These are phyloP conservation scores for Mycena haematopus DNA, from an alignment of 768 basidiomycete genomes.

Conservation along the genomic window DNA sequence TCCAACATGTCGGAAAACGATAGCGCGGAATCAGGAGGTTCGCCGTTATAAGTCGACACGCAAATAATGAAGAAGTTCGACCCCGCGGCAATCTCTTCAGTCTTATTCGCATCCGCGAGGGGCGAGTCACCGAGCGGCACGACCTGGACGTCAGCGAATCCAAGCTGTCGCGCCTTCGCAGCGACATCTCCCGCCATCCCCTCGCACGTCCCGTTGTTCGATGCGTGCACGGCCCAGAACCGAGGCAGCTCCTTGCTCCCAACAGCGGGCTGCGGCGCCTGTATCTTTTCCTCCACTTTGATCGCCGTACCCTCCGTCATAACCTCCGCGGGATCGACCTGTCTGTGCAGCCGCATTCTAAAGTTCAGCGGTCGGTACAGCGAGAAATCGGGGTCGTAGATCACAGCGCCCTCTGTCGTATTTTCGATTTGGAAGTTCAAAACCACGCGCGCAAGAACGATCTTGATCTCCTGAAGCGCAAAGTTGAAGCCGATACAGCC, in stretches of 20 bases:
- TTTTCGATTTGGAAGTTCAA: slow-evolving; percentile 28
- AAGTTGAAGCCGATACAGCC: slow-evolving; percentile 29
- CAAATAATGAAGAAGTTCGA: slow-evolving; percentile 25
- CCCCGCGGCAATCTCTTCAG: slow-evolving; percentile 6
- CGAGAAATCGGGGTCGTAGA: slow-evolving; percentile 27
- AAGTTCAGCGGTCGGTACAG: slow-evolving; percentile 28
- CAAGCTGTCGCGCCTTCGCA: slow-evolving; percentile 19
- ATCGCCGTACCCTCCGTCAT: background rate
- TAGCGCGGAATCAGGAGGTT: slow-evolving; percentile 24
- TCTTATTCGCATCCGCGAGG: slow-evolving; percentile 9
- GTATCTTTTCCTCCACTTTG: slow-evolving; percentile 1
- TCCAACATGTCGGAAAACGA: slow-evolving; percentile 23
- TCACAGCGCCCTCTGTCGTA: slow-evolving; percentile 23
- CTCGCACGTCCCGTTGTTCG: slow-evolving; percentile 23
- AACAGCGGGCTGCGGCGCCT: slow-evolving; percentile 16
- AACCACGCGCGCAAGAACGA: slow-evolving; percentile 19
- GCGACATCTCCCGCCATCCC: slow-evolving; percentile 26
- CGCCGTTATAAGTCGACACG: slow-evolving; percentile 30
- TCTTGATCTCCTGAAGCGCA: slow-evolving; percentile 26
- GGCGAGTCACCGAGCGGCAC: slow-evolving; percentile 23
- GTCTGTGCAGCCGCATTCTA: slow-evolving; percentile 23
- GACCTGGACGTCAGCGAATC: slow-evolving; percentile 22
- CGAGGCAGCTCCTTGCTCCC: slow-evolving; percentile 14
- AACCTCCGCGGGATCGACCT: slow-evolving; percentile 11
- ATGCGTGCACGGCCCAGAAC: slow-evolving; percentile 26